Evolutionary conservation across 208 protist species (phyloP), one percentile per base, ranked within the genome.

Genomic region (Wallacemonas rigidus): DNA sequence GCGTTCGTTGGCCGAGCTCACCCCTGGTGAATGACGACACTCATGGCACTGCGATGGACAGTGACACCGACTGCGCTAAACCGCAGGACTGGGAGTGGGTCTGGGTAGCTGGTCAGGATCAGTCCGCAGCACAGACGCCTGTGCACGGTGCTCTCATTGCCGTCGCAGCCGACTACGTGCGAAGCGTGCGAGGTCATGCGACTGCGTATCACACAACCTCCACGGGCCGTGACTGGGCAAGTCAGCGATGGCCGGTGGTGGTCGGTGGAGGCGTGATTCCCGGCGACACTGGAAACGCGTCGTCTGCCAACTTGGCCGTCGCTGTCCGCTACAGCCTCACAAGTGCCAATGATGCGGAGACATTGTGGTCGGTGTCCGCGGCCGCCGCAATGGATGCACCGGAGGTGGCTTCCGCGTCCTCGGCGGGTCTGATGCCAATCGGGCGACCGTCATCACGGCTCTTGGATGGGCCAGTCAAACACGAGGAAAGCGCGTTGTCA

Each of bases 11-110:
- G 60, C 60, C 60, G 26, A 26, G 26, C 26, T 26, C 26, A 26
- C 26, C 26, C 26, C 26, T 26, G 26, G 26, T 0, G 26, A 26
- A 26, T 26, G 26, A 26, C 26, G 45, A 50, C 0, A 6, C 45
- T 50, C 8, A 6, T 12, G 45, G 8, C 8, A 12, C 45, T 6
- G 45, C 45, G 45, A 50, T 50, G 45, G 12, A 12, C 8, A 12
- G 12, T 50, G 45, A 50, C 45, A 35, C 14, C 14, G 53, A 26
- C 26, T 26, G 15, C 9, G 9, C 53, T 57, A 7, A 8, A 17
- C 53, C 53, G 60, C 60, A 65, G 60, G 60, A 50, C 7, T 65
- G 60, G 60, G 60, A 65, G 60, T 65, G 60, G 60, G 43, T 51
- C 9, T 65, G 60, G 60, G 60, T 65, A 1, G n/a, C 60, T n/a